Evolutionary conservation across 2,329 filamentous ascomycete species (phyloP), one percentile per base, ranked within the genome.

Genomic region (Blastomyces silverae): DNA sequence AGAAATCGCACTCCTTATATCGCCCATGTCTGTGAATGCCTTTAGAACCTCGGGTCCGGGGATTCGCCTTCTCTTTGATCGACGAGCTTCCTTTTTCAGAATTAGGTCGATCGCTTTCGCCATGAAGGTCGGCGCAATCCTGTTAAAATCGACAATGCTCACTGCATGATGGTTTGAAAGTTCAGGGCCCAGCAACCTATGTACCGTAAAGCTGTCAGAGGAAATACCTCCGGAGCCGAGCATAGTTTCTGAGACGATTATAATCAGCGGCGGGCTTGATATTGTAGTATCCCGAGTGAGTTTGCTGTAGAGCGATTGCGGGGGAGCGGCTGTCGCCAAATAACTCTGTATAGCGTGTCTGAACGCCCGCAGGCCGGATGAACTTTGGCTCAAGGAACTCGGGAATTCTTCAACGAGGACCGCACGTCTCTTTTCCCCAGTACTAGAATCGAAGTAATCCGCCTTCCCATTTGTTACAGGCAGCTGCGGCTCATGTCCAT

Each of bases 231-330:
- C 92, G 1, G 92, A 94, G 0, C 90, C 93, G 20, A 96, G 79
- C 17, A 96, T 80, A 0, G 91, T 95, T 76, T 99, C 94, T 0
- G 94, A 97, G 61, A 99, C 87, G 65, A 99, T 84, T 79, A 99
- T 87, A 42, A 99, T 85, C 46, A 97, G 82, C 0, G 94, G 94
- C 1, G 85, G 86, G 34, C 87, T 79, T 11, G 81, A 76, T 3
- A 83, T 81, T 42, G 34, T 22, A 5, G 56, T 11, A 70, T 72
- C 50, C 7, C 69, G 61, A 70, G 70, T 42, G 70, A 66, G 66
- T 60, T 75, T 60, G 71, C 76, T 70, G 77, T 80, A 66, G 72
- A 80, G 28, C 75, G 78, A 73, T 80, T 83, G 64, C 7, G 86
- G 81, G 0, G 87, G 85, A 1, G 83, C 85, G 69, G 87, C 87